Conservation (phyloP, 2,329 filamentous ascomycete species). For the Colletotrichum sp. region DNA sequence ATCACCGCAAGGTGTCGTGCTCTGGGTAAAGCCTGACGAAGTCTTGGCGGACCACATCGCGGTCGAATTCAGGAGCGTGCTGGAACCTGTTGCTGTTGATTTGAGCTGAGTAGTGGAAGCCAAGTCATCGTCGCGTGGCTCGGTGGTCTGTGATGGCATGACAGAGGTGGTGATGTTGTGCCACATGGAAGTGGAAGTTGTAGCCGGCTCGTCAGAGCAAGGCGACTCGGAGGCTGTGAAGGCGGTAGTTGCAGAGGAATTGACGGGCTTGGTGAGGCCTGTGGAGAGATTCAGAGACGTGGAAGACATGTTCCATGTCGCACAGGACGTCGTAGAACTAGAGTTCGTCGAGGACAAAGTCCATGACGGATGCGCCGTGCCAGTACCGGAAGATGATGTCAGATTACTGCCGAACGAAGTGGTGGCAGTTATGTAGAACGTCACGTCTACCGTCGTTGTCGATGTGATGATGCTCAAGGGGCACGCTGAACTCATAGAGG, state of each 20-base stretch:
- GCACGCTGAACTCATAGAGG: neutral
- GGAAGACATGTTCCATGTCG: neutral
- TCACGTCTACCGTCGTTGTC: conserved; percentile 36
- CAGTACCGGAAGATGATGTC: neutral
- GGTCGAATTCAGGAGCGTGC: neutral
- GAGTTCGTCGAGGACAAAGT: neutral
- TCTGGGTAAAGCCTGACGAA: neutral
- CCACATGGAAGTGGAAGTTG: neutral
- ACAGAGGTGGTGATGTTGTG: neutral
- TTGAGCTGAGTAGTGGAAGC: neutral
- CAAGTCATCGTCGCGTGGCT: conserved; percentile 7
- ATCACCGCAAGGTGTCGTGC: neutral
- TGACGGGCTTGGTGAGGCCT: neutral
- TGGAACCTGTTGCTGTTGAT: neutral
- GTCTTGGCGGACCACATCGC: neutral
- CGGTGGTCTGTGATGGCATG: neutral
- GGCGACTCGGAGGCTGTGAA: neutral
- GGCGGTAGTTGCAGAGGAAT: neutral
- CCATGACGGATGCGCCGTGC: neutral
- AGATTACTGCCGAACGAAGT: conserved; percentile 21
- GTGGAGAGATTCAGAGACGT: neutral
- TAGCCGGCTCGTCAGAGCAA: neutral
- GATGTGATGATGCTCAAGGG: conserved; percentile 27
- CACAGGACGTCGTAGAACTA: neutral
- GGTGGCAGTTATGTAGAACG: conserved; percentile 33